Evolutionary conservation across 148 eudicot species (phyloP).

Genomic region (Camellia granthamiana): DNA sequence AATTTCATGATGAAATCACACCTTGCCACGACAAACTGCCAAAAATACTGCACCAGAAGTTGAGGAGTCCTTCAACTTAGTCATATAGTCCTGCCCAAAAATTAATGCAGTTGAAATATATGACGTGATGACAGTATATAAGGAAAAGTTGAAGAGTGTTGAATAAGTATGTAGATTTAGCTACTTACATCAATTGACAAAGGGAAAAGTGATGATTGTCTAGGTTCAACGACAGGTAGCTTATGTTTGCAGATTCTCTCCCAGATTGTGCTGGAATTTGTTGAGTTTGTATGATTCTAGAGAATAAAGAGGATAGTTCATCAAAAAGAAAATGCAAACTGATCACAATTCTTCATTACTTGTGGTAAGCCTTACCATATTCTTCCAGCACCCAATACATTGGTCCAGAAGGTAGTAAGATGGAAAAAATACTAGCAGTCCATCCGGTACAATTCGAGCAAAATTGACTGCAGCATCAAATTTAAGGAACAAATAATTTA

Average conservation of each 20-base stretch:
- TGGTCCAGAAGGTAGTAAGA: conserved; percentile 89
- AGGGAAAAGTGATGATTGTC: conserved; percentile 89
- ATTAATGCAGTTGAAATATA: conserved; percentile 18
- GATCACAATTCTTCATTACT: neutral
- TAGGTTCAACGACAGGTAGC: conserved; percentile 95
- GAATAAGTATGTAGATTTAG: neutral
- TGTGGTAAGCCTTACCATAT: conserved; percentile 45
- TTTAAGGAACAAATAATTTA: conserved; percentile 7
- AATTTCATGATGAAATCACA: conserved; percentile 25
- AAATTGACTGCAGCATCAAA: conserved; percentile 67
- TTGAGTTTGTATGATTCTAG: conserved; percentile 50
- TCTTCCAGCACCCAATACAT: conserved; percentile 84
- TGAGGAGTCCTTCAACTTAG: conserved; percentile 73
- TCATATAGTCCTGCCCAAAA: conserved; percentile 71
- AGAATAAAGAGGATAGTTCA: conserved; percentile 21
- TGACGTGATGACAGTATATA: conserved; percentile 16
- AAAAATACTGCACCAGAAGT: conserved; percentile 89
- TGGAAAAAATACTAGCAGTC: conserved; percentile 91
- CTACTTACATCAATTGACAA: conserved; percentile 72
- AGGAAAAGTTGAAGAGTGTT: conserved; percentile 2
- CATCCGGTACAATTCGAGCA: conserved; percentile 95
- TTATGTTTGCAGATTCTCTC: conserved; percentile 94
- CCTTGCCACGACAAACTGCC: conserved; percentile 99
- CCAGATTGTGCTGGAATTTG: conserved; percentile 75
- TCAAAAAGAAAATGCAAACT: conserved; percentile 15